Base-by-base conservation (phyloP, 148 eudicot species). In the Bassia scoparia region DNA sequence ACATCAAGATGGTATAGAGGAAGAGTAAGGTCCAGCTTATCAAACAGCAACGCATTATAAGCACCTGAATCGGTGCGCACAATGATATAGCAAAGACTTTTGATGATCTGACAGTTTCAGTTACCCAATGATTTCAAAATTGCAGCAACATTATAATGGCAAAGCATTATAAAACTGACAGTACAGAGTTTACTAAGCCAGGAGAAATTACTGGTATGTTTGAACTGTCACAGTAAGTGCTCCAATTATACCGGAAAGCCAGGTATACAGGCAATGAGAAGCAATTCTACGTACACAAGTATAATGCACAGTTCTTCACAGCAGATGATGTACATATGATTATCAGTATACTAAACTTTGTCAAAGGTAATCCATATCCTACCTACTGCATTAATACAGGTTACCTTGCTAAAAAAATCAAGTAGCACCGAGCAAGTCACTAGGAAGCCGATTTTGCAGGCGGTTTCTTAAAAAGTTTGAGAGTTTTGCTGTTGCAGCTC, bases 401-500 rank as follows among this genome's bases (percentile, higher is more conserved):
- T 53, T 64, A 52, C 58, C 81, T 69, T 26, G 24, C 24, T 20
- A 14, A 60, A 14, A 60, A 44, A 54, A 76, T 75, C 23, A 84
- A 29, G 58, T n/a, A 29, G 71, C 69, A 10, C 71, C 76, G 10
- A 38, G 71, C 46, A 69, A 43, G 65, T 82, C 80, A 24, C 72
- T 82, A 9, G 83, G 64, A 58, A 75, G 69, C 50, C 77, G 81
- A 65, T 73, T 71, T 73, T 83, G 85, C 64, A 87, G 69, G 67
- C 76, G 86, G 80, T 76, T 89, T 73, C 88, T 83, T 29, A 91
- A 78, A 77, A 91, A 87, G 53, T 76, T 81, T 2, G 97, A 89
- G 41, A 91, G 71, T 68, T 87, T 86, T 68, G 87, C 80, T 46
- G 88, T 75, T 18, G 89, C 97, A 53, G 98, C 93, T 56, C 85